Evolutionary conservation across 2,329 filamentous ascomycete genomes (phyloP).

Genomic region (Mycosphaerella arachidis): DNA sequence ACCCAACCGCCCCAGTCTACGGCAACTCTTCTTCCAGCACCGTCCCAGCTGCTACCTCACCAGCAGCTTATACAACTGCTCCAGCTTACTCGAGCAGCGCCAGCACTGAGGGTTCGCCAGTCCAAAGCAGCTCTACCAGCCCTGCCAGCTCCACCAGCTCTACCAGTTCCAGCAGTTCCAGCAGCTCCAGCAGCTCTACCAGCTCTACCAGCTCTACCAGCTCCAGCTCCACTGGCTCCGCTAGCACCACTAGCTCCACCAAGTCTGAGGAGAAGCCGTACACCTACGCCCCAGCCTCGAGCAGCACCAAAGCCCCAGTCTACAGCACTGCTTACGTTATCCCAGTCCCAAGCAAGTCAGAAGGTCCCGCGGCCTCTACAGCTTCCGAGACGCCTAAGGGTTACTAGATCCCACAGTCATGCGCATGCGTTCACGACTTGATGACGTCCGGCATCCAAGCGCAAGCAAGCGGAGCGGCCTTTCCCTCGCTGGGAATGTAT

Average conservation of each 20-base stretch:
- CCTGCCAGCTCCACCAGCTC: too few relatives aligned
- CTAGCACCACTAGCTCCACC: too few relatives aligned
- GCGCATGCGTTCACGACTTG: background rate
- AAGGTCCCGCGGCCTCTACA: slow-evolving; percentile 3
- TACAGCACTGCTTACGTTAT: slow-evolving; percentile 14
- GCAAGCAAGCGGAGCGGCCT: background rate
- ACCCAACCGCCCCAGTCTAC: background rate
- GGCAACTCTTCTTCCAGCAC: background rate
- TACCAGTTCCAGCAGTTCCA: too few relatives aligned
- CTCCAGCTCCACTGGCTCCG: too few relatives aligned
- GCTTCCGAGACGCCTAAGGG: background rate
- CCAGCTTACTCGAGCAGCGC: background rate
- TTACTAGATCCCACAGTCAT: slow-evolving; percentile 7
- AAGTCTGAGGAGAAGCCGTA: too few relatives aligned
- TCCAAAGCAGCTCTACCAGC: too few relatives aligned
- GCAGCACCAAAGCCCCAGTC: slow-evolving; percentile 1
- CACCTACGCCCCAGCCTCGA: slow-evolving; percentile 12
- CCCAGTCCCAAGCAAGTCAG: slow-evolving; percentile 10
- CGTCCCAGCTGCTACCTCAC: slow-evolving; percentile 1
- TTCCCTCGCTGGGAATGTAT: background rate
- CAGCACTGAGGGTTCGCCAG: background rate
- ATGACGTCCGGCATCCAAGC: background rate
- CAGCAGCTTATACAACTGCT: background rate
- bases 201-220: too few relatives aligned
- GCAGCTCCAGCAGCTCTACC: too few relatives aligned